These are phyloP conservation scores for Inga laurina DNA, from an alignment of 306 rosid genomes.

Conservation along the genomic window DNA sequence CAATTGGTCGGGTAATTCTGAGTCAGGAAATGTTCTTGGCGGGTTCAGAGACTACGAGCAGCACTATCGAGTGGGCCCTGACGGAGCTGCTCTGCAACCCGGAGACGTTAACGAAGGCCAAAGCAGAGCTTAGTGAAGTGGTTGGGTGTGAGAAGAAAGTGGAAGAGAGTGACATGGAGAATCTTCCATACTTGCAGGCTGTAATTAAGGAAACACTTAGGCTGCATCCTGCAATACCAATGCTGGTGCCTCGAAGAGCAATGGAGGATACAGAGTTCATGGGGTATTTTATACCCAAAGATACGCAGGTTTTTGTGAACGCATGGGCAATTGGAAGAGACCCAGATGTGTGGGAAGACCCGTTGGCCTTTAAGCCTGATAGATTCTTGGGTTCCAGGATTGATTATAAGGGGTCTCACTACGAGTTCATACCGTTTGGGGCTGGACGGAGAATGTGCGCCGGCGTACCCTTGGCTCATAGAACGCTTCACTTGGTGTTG, in stretches of 20 bases:
- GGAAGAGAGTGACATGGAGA: slow-evolving; percentile 20
- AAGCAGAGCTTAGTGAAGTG: not conserved
- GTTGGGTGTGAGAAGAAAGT: not conserved
- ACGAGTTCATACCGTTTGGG: slow-evolving; percentile 6
- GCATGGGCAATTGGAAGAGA: slow-evolving; percentile 13
- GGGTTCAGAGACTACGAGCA: slow-evolving; percentile 11
- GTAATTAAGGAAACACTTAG: slow-evolving; percentile 10
- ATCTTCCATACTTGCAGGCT: slow-evolving; percentile 2
- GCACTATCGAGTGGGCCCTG: not conserved
- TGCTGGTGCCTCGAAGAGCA: slow-evolving; percentile 1
- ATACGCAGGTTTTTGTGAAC: not conserved
- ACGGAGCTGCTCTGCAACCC: slow-evolving; percentile 4
- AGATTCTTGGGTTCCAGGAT: slow-evolving; percentile 1
- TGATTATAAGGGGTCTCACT: not conserved
- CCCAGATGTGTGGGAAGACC: slow-evolving; percentile 6
- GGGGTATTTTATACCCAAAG: not conserved
- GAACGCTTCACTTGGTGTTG: slow-evolving; percentile 10
- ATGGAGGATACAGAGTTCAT: not conserved
- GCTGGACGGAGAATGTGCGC: slow-evolving; percentile 18
- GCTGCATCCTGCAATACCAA: not conserved
- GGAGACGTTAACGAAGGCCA: not conserved
- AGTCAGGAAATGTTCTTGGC: not conserved
- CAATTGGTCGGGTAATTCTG: not conserved
- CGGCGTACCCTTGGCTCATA: slow-evolving; percentile 10
- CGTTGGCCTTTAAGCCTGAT: not conserved